Evolutionary conservation across 1,139 yeast species (phyloP).

Genomic region (Candida sp.): DNA sequence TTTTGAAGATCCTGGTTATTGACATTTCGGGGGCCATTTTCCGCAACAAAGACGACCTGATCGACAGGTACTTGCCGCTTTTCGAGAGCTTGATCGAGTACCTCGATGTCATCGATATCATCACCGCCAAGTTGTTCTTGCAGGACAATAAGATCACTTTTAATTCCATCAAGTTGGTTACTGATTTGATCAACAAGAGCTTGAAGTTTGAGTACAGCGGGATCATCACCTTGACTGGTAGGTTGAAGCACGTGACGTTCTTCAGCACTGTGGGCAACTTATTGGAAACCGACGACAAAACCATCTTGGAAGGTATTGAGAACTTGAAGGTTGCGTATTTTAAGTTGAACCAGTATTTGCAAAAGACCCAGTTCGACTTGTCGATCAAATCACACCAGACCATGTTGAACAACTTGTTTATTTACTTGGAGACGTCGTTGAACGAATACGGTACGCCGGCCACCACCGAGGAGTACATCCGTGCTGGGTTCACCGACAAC

Average conservation of each 20-base stretch:
- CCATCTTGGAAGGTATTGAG: conserved; percentile 35
- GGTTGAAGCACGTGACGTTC: conserved; percentile 49
- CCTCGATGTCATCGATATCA: conserved; percentile 46
- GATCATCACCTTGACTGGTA: conserved; percentile 46
- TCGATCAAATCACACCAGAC: conserved; percentile 44
- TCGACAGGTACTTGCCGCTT: conserved; percentile 42
- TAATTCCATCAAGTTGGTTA: conserved; percentile 49
- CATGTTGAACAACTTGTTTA: conserved; percentile 46
- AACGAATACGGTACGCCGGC: conserved; percentile 52
- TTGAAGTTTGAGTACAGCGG: conserved; percentile 43
- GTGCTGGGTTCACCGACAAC: conserved; percentile 52
- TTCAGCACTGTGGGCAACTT: conserved; percentile 45
- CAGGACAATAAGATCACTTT: conserved; percentile 50
- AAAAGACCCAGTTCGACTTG: conserved; percentile 40
- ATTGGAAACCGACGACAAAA: conserved; percentile 42
- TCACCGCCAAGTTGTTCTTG: conserved; percentile 43
- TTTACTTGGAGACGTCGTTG: conserved; percentile 43
- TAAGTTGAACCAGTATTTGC: conserved; percentile 42
- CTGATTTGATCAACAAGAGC: conserved; percentile 49
- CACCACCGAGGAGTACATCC: conserved; percentile 47
- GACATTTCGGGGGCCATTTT: conserved; percentile 51
- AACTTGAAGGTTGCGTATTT: conserved; percentile 40
- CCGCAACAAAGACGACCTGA: conserved; percentile 32
- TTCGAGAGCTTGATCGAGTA: conserved; percentile 47
- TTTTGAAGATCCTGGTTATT: conserved; percentile 47